phyloP scores from a whole-genome alignment of 2,329 filamentous ascomycete genomes.

The Didymella segeticola region DNA sequence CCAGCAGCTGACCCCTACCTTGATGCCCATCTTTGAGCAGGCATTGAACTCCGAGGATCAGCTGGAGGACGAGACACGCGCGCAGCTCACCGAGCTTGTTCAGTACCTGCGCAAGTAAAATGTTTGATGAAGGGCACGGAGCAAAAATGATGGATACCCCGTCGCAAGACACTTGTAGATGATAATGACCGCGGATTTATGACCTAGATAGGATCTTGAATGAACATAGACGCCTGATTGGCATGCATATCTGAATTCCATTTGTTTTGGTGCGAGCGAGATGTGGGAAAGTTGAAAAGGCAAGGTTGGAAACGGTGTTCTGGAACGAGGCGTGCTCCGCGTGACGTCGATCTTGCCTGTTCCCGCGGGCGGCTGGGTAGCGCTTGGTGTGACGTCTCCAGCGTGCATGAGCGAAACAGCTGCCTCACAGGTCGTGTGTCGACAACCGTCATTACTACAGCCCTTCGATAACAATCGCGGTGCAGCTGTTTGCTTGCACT shows the following conservation, averaged over 20 bases:
- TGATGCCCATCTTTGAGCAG: constrained; percentile 75
- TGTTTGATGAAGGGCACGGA: constrained; percentile 25
- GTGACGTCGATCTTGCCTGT: constrained; percentile 23
- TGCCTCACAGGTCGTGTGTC: constrained; percentile 18
- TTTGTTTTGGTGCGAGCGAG: background rate
- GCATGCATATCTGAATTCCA: constrained; percentile 5
- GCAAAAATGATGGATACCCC: constrained; percentile 30
- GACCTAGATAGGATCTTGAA: constrained; percentile 29
- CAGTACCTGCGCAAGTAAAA: constrained; percentile 54
- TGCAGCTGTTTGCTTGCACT: background rate
- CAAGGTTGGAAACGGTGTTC: constrained; percentile 2
- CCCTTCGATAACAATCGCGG: background rate
- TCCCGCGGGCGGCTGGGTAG: constrained; percentile 23
- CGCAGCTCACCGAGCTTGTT: constrained; percentile 70
- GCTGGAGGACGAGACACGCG: constrained; percentile 73
- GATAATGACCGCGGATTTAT: constrained; percentile 29
- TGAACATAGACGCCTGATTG: constrained; percentile 12
- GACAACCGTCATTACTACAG: background rate
- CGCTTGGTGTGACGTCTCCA: constrained; percentile 28
- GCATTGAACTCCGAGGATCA: constrained; percentile 78
- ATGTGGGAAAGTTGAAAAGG: background rate
- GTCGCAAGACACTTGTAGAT: constrained; percentile 37
- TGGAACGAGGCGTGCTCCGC: constrained; percentile 11
- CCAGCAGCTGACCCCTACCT: constrained; percentile 70
- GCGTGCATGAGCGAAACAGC: constrained; percentile 17